These are phyloP conservation scores for Xylaria sp. DNA, from an alignment of 2,329 filamentous ascomycete species.

Conservation along the genomic window DNA sequence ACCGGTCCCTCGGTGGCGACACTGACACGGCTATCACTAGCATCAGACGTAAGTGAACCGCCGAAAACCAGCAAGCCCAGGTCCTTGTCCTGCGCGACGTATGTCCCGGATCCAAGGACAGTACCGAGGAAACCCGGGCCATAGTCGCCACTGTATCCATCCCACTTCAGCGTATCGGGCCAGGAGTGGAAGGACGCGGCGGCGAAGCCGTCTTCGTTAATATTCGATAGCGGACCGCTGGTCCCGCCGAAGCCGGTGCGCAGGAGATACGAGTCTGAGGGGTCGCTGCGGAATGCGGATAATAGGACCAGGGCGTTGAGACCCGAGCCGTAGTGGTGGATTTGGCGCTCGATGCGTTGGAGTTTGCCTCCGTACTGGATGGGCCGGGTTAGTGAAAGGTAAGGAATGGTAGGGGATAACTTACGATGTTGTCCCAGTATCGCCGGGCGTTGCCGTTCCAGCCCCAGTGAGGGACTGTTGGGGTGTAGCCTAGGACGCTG, in stretches of 20 bases:
- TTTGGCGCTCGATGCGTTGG: slow-evolving; percentile 42
- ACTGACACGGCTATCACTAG: slow-evolving; percentile 23
- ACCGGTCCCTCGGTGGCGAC: slow-evolving; percentile 44
- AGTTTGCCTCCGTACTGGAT: slow-evolving; percentile 38
- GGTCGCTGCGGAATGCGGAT: slow-evolving; percentile 43
- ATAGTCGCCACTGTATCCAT: slow-evolving; percentile 53
- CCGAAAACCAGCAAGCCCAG: slow-evolving; percentile 48
- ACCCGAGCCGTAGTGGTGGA: slow-evolving; percentile 57
- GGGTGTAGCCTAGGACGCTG: slow-evolving; percentile 52
- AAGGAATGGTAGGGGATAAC: not conserved
- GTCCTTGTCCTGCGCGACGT: slow-evolving; percentile 41
- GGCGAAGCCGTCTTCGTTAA: slow-evolving; percentile 50
- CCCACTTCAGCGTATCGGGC: slow-evolving; percentile 51
- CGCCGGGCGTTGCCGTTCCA: slow-evolving; percentile 57
- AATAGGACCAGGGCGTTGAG: slow-evolving; percentile 54
- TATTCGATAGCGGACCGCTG: slow-evolving; percentile 49
- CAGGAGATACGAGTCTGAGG: slow-evolving; percentile 45
- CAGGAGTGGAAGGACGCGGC: slow-evolving; percentile 53
- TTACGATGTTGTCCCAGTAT: slow-evolving; percentile 53
- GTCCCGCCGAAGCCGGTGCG: slow-evolving; percentile 51
- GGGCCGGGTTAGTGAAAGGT: not conserved
- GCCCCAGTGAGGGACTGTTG: slow-evolving; percentile 55
- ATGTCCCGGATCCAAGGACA: slow-evolving; percentile 45
- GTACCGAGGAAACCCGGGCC: slow-evolving; percentile 50
- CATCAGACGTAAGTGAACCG: slow-evolving; percentile 34